Conservation (phyloP, 768 basidiomycete genomes). For the Panaeolus papilionaceus region DNA sequence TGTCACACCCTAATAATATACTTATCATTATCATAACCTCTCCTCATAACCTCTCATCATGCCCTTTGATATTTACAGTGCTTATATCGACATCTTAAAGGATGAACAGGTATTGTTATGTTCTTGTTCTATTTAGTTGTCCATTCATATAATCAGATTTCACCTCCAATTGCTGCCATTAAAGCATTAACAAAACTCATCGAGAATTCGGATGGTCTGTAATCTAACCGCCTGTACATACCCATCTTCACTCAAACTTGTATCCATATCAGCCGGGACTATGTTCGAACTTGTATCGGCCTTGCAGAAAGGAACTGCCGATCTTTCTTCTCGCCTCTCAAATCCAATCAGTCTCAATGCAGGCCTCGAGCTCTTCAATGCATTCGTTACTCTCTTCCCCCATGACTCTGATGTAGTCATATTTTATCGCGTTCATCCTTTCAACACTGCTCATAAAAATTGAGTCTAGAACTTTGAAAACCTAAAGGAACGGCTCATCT, state of each 20-base stretch:
- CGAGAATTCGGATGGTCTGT: constrained; percentile 75
- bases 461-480: constrained; percentile 75
- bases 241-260: too few relatives aligned
- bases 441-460: constrained; percentile 16
- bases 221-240: constrained; percentile 14
- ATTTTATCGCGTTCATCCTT: constrained; percentile 21
- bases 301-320: constrained; percentile 75
- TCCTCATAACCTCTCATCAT: constrained; percentile 20
- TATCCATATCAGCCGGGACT: constrained; percentile 66
- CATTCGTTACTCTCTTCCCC: constrained; percentile 85
- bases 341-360: constrained; percentile 87
- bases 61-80: constrained; percentile 45
- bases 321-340: constrained; percentile 63
- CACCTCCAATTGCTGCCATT: constrained; percentile 88
- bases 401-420: constrained; percentile 78
- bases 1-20: background rate
- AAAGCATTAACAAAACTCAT: constrained; percentile 84
- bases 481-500: constrained; percentile 83
- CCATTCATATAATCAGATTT: constrained; percentile 53
- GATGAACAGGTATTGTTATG: constrained; percentile 64
- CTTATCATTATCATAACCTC: background rate
- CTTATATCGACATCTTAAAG: constrained; percentile 66
- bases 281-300: constrained; percentile 93
- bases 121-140: background rate
- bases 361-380: constrained; percentile 91